phyloP scores from a whole-genome alignment of 257 asterid species.

The Vinca minor region DNA sequence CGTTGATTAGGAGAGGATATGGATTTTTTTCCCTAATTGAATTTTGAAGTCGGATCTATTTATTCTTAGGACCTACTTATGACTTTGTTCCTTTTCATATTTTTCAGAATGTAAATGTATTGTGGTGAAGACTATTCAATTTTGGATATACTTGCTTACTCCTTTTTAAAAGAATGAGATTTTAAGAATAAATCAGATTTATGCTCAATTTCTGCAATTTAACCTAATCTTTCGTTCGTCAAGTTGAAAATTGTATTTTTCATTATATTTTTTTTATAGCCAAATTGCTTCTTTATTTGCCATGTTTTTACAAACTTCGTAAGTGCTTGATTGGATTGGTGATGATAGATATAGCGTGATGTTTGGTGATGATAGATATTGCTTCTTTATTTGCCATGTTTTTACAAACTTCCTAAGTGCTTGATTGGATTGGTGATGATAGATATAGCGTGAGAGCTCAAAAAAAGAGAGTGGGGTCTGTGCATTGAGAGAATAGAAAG shows the following conservation, averaged over 20 bases:
- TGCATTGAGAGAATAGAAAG: conserved; percentile 15
- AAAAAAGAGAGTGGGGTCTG: background rate
- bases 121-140: background rate
- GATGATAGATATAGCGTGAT: conserved; percentile 6
- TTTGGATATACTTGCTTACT: background rate
- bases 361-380: too few relatives aligned
- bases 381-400: too few relatives aligned
- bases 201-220: too few relatives aligned
- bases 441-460: background rate
- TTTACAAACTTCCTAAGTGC: background rate
- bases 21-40: background rate
- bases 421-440: conserved; percentile 5
- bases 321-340: conserved; percentile 1
- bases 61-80: background rate
- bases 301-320: background rate
- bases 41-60: background rate
- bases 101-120: background rate
- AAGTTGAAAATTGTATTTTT: background rate
- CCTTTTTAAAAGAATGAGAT: too few relatives aligned
- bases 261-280: too few relatives aligned
- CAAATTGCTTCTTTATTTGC: background rate
- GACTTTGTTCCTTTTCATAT: background rate
- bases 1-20: background rate
- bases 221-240: background rate
- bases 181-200: too few relatives aligned